Evolutionary conservation across 2,329 filamentous ascomycete species (phyloP).

Genomic region (Colletotrichum sidae): DNA sequence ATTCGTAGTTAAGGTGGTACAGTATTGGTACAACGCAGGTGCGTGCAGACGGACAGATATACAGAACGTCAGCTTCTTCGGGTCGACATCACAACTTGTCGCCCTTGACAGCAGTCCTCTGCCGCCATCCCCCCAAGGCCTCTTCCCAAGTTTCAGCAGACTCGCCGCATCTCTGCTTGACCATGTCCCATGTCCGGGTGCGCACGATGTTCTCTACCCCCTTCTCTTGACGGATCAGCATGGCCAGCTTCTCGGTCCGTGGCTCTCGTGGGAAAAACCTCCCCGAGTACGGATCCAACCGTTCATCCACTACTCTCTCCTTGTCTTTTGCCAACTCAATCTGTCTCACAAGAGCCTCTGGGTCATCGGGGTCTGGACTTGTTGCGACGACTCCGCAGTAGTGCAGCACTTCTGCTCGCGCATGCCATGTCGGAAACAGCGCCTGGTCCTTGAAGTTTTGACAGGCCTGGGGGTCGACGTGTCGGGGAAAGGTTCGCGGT

Average conservation of each 20-base stretch:
- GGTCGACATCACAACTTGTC: slow-evolving; percentile 1
- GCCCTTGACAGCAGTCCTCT: slow-evolving; percentile 12
- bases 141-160: slow-evolving; percentile 71
- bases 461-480: slow-evolving; percentile 74
- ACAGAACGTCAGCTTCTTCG: background rate
- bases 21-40: slow-evolving; percentile 22
- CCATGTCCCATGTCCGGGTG: slow-evolving; percentile 81
- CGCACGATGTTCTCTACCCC: slow-evolving; percentile 84
- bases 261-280: slow-evolving; percentile 85
- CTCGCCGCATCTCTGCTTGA: slow-evolving; percentile 79
- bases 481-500: slow-evolving; percentile 59
- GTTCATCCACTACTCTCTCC: slow-evolving; percentile 84
- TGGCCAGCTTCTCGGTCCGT: slow-evolving; percentile 82
- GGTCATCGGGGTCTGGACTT: slow-evolving; percentile 87
- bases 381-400: slow-evolving; percentile 93
- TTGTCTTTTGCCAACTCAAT: slow-evolving; percentile 77
- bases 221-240: slow-evolving; percentile 78
- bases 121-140: slow-evolving; percentile 70
- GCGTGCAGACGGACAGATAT: background rate
- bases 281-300: slow-evolving; percentile 90
- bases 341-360: slow-evolving; percentile 76
- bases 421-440: slow-evolving; percentile 90
- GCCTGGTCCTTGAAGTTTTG: slow-evolving; percentile 79
- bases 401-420: slow-evolving; percentile 82
- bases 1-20: slow-evolving; percentile 18